These are phyloP conservation scores for Phytophthora pinifolia DNA, from an alignment of 352 stramenopile species.

Conservation along the genomic window DNA sequence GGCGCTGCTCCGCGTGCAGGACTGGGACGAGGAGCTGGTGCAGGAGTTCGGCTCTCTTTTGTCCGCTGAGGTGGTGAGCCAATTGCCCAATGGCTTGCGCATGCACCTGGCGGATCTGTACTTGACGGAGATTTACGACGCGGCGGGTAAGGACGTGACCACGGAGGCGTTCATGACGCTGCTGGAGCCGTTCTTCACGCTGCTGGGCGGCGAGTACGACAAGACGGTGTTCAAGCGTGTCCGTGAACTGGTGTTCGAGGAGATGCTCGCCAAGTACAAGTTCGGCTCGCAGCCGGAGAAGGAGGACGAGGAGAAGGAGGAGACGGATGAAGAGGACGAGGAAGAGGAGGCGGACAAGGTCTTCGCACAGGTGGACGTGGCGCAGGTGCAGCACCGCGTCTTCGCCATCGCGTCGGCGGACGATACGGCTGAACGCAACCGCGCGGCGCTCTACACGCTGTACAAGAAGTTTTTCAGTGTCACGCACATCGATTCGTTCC, in stretches of 20 bases:
- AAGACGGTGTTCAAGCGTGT: constrained; percentile 82
- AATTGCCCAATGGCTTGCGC: constrained; percentile 78
- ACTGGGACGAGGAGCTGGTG: constrained; percentile 53
- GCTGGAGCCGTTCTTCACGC: constrained; percentile 80
- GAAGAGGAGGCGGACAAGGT: constrained; percentile 55
- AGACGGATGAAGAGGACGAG: constrained; percentile 49
- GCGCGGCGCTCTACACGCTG: constrained; percentile 71
- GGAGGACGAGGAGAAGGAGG: constrained; percentile 40
- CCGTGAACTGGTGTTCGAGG: constrained; percentile 69
- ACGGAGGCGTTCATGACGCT: constrained; percentile 69
- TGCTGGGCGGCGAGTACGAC: constrained; percentile 79
- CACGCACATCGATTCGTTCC: constrained; percentile 79
- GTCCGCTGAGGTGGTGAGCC: constrained; percentile 69
- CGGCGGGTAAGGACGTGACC: constrained; percentile 49
- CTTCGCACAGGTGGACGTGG: constrained; percentile 66
- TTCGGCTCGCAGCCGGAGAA: constrained; percentile 56
- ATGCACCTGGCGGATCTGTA: constrained; percentile 82
- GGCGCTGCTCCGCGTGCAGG: constrained; percentile 52
- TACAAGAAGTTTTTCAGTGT: constrained; percentile 72
- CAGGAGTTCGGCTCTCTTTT: constrained; percentile 62
- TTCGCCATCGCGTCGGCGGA: constrained; percentile 76
- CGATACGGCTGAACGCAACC: constrained; percentile 79
- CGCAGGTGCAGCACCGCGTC: constrained; percentile 75
- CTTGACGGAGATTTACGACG: constrained; percentile 60
- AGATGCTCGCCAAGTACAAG: constrained; percentile 66